These are phyloP conservation scores for Huntiella bhutanensis DNA, from an alignment of 2,329 filamentous ascomycete species.

Conservation along the genomic window DNA sequence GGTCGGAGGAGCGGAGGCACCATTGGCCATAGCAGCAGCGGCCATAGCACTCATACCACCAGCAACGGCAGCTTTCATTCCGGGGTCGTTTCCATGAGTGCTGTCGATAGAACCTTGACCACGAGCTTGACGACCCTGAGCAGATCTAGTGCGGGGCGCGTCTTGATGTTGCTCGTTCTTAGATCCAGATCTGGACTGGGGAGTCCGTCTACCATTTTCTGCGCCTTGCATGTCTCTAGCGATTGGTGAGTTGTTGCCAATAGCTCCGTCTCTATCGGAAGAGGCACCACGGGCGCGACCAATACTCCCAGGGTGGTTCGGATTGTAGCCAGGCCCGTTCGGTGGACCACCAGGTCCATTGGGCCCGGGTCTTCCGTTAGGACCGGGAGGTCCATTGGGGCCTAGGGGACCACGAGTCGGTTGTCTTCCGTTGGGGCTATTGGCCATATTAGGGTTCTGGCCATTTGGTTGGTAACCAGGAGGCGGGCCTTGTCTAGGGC, in stretches of 20 bases:
- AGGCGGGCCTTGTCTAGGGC: constrained; percentile 18
- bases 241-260: constrained; percentile 8
- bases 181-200: constrained; percentile 9
- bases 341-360: constrained; percentile 29
- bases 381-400: constrained; percentile 1
- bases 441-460: constrained; percentile 13
- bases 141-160: constrained; percentile 8
- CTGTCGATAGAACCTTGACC: constrained; percentile 52
- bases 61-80: constrained; percentile 26
- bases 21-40: constrained; percentile 5
- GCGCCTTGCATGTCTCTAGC: background rate
- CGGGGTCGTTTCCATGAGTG: constrained; percentile 32
- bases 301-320: constrained; percentile 21
- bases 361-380: constrained; percentile 3
- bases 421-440: constrained; percentile 14
- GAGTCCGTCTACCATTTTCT: constrained; percentile 7
- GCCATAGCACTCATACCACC: constrained; percentile 19
- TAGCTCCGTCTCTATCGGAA: constrained; percentile 21
- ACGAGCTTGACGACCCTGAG: constrained; percentile 17
- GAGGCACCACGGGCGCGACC: constrained; percentile 31
- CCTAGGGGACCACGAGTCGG: constrained; percentile 29
- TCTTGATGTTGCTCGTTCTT: constrained; percentile 9
- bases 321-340: constrained; percentile 16
- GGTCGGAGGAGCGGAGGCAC: constrained; percentile 2
- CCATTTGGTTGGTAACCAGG: constrained; percentile 23